Percentiles rank a stretch among this genome's conserved stretches.
Conservation (phyloP, 2,329 filamentous ascomycete species). For the Sphaceloma murrayae region DNA sequence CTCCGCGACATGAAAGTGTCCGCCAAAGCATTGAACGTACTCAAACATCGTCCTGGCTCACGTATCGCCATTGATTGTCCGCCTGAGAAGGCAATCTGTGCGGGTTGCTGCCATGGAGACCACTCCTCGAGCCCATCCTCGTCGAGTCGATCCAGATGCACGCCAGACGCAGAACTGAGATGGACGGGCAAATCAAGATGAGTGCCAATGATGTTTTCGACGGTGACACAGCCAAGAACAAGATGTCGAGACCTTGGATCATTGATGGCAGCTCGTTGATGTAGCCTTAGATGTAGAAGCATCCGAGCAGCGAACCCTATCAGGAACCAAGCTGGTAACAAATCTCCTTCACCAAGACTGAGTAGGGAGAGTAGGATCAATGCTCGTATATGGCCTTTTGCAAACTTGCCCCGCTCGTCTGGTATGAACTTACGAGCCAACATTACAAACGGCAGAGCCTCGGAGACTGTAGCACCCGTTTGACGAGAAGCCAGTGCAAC, state of each 20-base stretch:
- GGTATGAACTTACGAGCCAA: slow-evolving; percentile 26
- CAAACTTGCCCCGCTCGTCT: slow-evolving; percentile 26
- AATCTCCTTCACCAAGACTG: slow-evolving; percentile 51
- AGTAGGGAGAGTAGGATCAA: slow-evolving; percentile 48
- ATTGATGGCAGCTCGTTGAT: slow-evolving; percentile 19
- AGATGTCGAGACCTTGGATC: slow-evolving; percentile 1
- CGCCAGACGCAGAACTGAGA: slow-evolving; percentile 41
- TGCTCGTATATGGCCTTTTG: slow-evolving; percentile 35
- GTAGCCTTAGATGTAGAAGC: slow-evolving; percentile 22
- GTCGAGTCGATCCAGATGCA: slow-evolving; percentile 42
- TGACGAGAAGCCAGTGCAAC: slow-evolving; percentile 30
- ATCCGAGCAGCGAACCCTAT: slow-evolving; percentile 55
- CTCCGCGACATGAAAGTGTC: not conserved
- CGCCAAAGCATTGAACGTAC: slow-evolving; percentile 13
- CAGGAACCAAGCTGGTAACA: slow-evolving; percentile 52
- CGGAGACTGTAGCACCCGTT: slow-evolving; percentile 18
- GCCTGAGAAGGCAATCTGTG: not conserved
- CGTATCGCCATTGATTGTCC: not conserved
- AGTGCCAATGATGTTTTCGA: slow-evolving; percentile 51
- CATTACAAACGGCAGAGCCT: not conserved
- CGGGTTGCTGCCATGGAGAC: slow-evolving; percentile 50
- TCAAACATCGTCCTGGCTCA: slow-evolving; percentile 12
- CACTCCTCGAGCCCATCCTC: slow-evolving; percentile 65
- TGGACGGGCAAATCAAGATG: slow-evolving; percentile 44
- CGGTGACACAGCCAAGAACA: slow-evolving; percentile 35